Base-by-base conservation (phyloP, 2,329 filamentous ascomycete genomes). In the Calonectria hongkongensis region DNA sequence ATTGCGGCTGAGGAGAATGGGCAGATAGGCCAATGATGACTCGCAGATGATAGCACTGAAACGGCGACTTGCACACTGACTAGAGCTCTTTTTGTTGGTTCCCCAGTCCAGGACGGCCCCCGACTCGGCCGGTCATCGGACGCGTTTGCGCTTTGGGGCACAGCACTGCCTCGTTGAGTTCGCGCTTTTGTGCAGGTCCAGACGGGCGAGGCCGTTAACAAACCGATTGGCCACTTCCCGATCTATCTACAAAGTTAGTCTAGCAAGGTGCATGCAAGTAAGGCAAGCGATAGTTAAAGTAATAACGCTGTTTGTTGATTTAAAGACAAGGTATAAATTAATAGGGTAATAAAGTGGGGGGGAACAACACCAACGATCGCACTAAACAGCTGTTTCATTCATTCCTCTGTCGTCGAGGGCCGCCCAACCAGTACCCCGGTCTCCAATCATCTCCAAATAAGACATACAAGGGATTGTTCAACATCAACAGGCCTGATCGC, bases 181-280 rank as follows among this genome's bases (percentile, higher is more conserved):
- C 56, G 64, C 64, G 25, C 64, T 66, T 66, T 66, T 56, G 64
- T 50, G 64, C 47, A 54, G 45, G 36, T 56, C 12, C 36, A 25
- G 25, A 65, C 62, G 63, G 65, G 65, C 39, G 50, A 67, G 10
- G 58, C 39, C 58, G 58, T 47, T 21, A 9, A 25, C 13, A 7
- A 60, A 41, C 54, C 54, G 54, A 60, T 60, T 60, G 54, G 54
- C 39, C 13, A 5, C 41, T 47, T 13, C 1, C 41, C 58, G 58
- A 63, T 63, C 58, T 41, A 60, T 41, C 36, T 36, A 43, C 43
- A 65, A 48, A 65, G 27, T 66, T 36, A 51, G 63, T 51, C 48
- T 12, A 51, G 30, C 3, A 41, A 41, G 45, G 21, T 30, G 33
- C 45, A 51, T 50, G 47, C 21, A 48, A 36, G 30, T 13, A 48